Evolutionary conservation across 1,284 basidiomycete genomes (phyloP), one percentile per base, ranked within the genome.

Genomic region (Cutaneotrichosporon sp.): DNA sequence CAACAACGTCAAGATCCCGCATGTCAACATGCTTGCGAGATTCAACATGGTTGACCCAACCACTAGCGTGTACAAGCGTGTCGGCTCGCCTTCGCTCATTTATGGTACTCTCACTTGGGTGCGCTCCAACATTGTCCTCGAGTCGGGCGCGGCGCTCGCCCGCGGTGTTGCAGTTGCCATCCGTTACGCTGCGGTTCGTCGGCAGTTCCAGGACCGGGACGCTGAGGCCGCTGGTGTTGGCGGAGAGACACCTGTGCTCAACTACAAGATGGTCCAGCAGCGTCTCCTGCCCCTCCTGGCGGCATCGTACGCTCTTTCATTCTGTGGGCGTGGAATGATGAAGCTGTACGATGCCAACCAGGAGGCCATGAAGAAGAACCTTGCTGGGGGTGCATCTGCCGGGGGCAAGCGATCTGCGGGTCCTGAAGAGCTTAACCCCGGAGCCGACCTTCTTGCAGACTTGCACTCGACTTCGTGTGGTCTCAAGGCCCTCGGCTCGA

Each of bases 191-290:
- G 80, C 79, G 2, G 77, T 82, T 11, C 72, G 80, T 46, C 67
- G 80, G 25, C 80, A 81, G 63, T 82, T 81, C 75, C 57, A 59
- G 57, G 57, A 59, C 57, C 57, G 53, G 26, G 78, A 73, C 52
- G 66, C 66, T 12, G 76, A 74, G 7, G 74, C 75, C 54, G 76
- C 75, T 52, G 60, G 72, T 57, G 52, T 64, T 14, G 38, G 38
- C 16, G 57, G 57, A 29, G 80, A 82, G 66, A 79, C 79, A 4
- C 78, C 80, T 57, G 63, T 82, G 19, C 71, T 82, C 60, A 80
- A 81, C 67, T 82, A 82, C 65, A 80, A 80, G 12, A 81, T 81
- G 52, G 80, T 81, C 63, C 80, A 82, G 67, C 72, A 79, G 19
- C 74, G 80, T 22, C 66, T 82, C 38, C 75, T 82, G 67, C 80